Percentiles rank a stretch among this genome's conserved stretches.
Evolutionary conservation across 352 stramenopile genomes (phyloP).

Genomic region (Phytophthora macrochlamydospora): DNA sequence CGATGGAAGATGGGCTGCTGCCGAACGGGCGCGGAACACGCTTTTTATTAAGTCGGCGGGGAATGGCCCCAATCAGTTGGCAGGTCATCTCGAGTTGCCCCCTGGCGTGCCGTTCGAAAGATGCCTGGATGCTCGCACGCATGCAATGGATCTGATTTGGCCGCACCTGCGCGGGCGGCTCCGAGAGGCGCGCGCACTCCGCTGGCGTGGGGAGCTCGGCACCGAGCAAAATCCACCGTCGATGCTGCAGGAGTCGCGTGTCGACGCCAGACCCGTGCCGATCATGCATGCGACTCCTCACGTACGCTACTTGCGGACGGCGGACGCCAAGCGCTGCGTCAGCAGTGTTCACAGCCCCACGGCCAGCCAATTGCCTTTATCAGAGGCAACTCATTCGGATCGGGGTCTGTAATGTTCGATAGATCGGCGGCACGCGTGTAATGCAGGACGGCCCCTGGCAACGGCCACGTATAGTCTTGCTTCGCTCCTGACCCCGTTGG

Average conservation of each 20-base stretch:
- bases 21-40: not conserved
- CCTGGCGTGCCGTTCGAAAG: not conserved
- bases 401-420: slow-evolving; percentile 33
- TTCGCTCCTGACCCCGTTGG: no score
- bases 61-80: not conserved
- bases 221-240: not conserved
- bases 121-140: not conserved
- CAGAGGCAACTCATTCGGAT: slow-evolving; percentile 6
- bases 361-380: not conserved
- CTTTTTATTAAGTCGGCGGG: not conserved
- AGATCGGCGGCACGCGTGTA: slow-evolving; percentile 11
- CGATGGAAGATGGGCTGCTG: no score
- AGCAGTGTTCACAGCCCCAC: not conserved
- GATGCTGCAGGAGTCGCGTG: not conserved
- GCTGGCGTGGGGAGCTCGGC: not conserved
- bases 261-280: no score
- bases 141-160: not conserved
- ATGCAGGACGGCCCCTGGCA: not conserved
- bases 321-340: not conserved
- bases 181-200: not conserved
- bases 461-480: slow-evolving; percentile 11
- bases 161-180: not conserved
- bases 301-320: not conserved
- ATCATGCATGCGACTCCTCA: no score
- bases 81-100: not conserved